Evolutionary conservation across 2,329 filamentous ascomycete genomes (phyloP).

Genomic region (Calonectria pseudoreteaudii): DNA sequence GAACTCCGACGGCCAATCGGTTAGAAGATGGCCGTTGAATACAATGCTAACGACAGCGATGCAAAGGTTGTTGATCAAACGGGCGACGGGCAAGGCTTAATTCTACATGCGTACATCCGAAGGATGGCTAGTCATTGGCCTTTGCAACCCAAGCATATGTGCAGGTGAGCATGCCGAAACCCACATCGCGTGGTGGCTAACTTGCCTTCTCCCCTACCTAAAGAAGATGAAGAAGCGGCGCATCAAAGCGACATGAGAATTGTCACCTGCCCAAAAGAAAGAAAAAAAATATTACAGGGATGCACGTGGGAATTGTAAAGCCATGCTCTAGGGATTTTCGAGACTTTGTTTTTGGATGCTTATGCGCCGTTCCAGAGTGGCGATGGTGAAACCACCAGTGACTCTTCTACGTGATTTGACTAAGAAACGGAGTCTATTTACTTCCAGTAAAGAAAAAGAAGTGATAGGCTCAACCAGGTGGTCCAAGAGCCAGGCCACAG

Average conservation of each 20-base stretch:
- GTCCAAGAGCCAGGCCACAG: too few relatives aligned
- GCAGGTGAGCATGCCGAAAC: neutral
- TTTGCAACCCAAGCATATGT: neutral
- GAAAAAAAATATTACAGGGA: neutral
- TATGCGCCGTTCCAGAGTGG: neutral
- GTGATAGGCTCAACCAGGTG: too few relatives aligned
- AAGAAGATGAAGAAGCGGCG: neutral
- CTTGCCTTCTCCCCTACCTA: neutral
- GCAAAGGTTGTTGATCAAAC: neutral
- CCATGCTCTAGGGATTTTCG: neutral
- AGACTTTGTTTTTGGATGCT: neutral
- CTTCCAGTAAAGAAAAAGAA: too few relatives aligned
- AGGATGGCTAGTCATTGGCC: neutral
- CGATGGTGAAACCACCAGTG: neutral
- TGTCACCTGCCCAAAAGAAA: neutral
- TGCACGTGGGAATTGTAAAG: neutral
- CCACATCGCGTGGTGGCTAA: neutral
- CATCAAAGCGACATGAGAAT: neutral
- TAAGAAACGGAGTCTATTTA: neutral
- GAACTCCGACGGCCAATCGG: slow-evolving; percentile 21
- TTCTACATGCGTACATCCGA: neutral
- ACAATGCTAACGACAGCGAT: neutral
- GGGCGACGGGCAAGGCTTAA: neutral
- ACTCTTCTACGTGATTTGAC: neutral
- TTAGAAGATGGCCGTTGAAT: neutral